Base-by-base conservation (phyloP, 805 yeast species). In the Vanderwaltozyma tropicalis region DNA sequence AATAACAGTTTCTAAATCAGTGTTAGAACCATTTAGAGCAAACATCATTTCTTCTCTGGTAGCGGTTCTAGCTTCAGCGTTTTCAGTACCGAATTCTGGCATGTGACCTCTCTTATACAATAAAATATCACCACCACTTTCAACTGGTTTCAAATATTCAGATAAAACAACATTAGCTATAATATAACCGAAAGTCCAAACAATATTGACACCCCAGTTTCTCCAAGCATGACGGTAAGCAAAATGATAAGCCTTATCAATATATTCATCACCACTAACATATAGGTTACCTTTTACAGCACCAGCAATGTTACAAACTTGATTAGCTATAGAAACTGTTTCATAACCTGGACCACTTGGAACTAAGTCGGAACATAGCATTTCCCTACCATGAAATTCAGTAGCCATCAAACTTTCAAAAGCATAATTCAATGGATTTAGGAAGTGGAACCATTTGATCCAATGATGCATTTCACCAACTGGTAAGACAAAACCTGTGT, bases 291-390 rank as follows among this genome's bases (percentile, higher is more conserved):
- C 77, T 8, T 66, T 58, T 7, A 48, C 59, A 8, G 81, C 66
- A 46, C 81, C 82, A 20, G 64, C 66, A 34, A 68, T 61, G 30
- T 70, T 61, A 63, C 84, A 78, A 28, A 74, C 65, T 49, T 64
- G 68, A 41, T 69, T 61, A 4, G 42, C 55, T 6, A 57, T 28
- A 2, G 67, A 44, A 21, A 68, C 51, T 42, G 63, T 54, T 28
- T 62, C 68, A 53, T 76, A 78, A n/a, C 69, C 72, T 3, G 69
- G 62, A 42, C 83, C 84, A 35, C 53, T 37, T 15, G 85, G 85
- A 43, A 78, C 60, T 41, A 58, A 63, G 1, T 53, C 34, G 31
- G 69, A 48, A 61, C 85, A 78, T 21, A 57, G 48, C 67, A 75
- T 74, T 31, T 65, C 59, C 42, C 76, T 63, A 30, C 69, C 71